Evolutionary conservation across 768 basidiomycete genomes (phyloP).

Genomic region (Kwoniella newhampshirensis): DNA sequence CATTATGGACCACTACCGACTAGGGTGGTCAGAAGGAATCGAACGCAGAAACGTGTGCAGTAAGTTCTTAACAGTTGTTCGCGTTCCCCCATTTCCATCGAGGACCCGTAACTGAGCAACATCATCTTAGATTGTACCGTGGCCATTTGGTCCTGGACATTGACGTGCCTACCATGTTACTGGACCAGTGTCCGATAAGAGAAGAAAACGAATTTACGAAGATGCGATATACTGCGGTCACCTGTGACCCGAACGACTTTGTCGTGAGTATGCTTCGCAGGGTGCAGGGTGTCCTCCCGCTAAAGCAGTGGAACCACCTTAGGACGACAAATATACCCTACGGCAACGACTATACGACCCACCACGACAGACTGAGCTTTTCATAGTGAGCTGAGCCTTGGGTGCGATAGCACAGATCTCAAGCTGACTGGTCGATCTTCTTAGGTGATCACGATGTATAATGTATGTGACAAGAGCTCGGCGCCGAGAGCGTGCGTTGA

Average conservation of each 20-base stretch:
- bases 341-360: slow-evolving; percentile 77
- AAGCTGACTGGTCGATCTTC: neutral
- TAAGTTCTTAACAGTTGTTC: too few relatives aligned
- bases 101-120: neutral
- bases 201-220: slow-evolving; percentile 82
- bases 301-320: neutral
- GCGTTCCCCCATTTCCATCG: too few relatives aligned
- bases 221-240: slow-evolving; percentile 95
- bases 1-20: slow-evolving; percentile 87
- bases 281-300: neutral
- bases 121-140: slow-evolving; percentile 70
- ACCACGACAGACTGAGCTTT: slow-evolving; percentile 80
- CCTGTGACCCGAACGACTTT: slow-evolving; percentile 91
- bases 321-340: slow-evolving; percentile 71
- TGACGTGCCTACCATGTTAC: slow-evolving; percentile 77
- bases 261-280: slow-evolving; percentile 55
- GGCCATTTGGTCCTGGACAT: slow-evolving; percentile 86
- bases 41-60: slow-evolving; percentile 83
- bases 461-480: slow-evolving; percentile 66
- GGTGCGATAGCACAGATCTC: too few relatives aligned
- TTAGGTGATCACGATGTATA: slow-evolving; percentile 85
- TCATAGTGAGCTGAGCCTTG: slow-evolving; percentile 68
- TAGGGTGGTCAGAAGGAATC: slow-evolving; percentile 75
- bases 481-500: too few relatives aligned
- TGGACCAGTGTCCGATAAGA: slow-evolving; percentile 74